Base-by-base conservation (phyloP, 768 basidiomycete genomes). In the Ramaria sp. region DNA sequence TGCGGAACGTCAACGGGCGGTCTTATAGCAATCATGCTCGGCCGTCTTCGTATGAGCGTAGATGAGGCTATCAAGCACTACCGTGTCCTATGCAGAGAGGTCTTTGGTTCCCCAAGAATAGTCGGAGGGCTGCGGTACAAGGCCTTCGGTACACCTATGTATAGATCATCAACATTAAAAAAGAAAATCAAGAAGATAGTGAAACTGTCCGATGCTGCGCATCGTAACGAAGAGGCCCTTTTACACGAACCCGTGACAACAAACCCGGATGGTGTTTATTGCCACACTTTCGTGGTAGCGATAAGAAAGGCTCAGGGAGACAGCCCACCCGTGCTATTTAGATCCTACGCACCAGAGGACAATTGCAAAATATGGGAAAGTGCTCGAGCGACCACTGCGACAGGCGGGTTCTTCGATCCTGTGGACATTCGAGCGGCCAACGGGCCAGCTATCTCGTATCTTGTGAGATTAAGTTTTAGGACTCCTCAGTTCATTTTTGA, bases 11-110 rank as follows among this genome's bases (percentile, higher is more conserved):
- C 67, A 45, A 66, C 66, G n/a, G n/a, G n/a, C n/a, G n/a, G n/a
- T n/a, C n/a, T 71, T 9, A 70, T 70, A n/a, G 69, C 69, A 1
- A 62, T 72, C 15, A 70, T 71, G 69, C 64, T 71, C 5, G 70
- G 71, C 9, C 63, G 70, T 5, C 64, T 72, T 9, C 64, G 63
- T 13, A 69, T 70, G 66, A 41, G 67, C 0, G 57, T 72, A n/a
- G 60, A 65, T 20, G 62, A 72, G 45, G 69, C 67, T 55, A 66
- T 67, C 37, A 39, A n/a, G n/a, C n/a, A n/a, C n/a, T n/a, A n/a
- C n/a, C n/a, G n/a, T n/a, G n/a, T n/a, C n/a, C n/a, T n/a, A 5
- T 60, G 68, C 8, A 60, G 59, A 27, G 56, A 62, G 16, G 66
- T 72, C 5, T 72, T 72, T 56, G 54, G 34, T 18, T 22, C 36